Conservation (phyloP, 805 yeast genomes). For the Cyberlindnera meyerae region DNA sequence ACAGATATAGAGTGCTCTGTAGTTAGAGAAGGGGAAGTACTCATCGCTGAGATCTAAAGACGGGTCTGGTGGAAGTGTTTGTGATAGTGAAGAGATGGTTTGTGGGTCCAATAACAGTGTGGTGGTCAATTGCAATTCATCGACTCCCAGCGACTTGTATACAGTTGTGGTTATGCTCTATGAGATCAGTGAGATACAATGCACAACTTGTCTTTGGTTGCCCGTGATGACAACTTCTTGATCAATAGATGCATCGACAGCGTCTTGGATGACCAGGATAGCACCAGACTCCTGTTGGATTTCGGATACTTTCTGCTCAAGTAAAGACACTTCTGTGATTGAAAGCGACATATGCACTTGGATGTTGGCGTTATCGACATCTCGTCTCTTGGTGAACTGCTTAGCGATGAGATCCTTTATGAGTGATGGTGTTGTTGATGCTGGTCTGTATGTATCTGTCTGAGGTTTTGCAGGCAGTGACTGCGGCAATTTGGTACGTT, state of each 20-base stretch:
- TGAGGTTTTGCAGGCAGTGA: background rate
- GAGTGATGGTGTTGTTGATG: background rate
- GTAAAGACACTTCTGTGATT: constrained; percentile 13
- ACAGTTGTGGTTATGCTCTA: background rate
- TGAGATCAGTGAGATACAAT: constrained; percentile 1
- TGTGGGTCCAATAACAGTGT: constrained; percentile 1
- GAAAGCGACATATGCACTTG: constrained; percentile 10
- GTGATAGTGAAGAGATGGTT: too few species aligned
- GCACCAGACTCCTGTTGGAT: constrained; percentile 8
- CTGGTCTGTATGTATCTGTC: constrained; percentile 13
- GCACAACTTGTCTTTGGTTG: constrained; percentile 2
- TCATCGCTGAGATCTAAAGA: constrained; percentile 11
- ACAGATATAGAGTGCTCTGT: constrained; percentile 6
- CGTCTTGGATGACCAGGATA: constrained; percentile 4
- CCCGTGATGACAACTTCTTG: constrained; percentile 14
- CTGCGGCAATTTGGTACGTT: constrained; percentile 1
- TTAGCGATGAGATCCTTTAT: constrained; percentile 1
- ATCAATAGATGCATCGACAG: constrained; percentile 13
- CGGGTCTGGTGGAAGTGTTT: background rate
- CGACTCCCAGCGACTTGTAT: background rate
- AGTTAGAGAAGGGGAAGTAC: constrained; percentile 17
- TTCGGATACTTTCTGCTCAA: constrained; percentile 1
- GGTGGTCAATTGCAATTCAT: background rate
- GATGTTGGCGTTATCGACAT: background rate
- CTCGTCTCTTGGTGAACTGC: background rate